These are phyloP conservation scores for Paramarasmius palmivorus DNA, from an alignment of 1,284 basidiomycete genomes.

Conservation along the genomic window DNA sequence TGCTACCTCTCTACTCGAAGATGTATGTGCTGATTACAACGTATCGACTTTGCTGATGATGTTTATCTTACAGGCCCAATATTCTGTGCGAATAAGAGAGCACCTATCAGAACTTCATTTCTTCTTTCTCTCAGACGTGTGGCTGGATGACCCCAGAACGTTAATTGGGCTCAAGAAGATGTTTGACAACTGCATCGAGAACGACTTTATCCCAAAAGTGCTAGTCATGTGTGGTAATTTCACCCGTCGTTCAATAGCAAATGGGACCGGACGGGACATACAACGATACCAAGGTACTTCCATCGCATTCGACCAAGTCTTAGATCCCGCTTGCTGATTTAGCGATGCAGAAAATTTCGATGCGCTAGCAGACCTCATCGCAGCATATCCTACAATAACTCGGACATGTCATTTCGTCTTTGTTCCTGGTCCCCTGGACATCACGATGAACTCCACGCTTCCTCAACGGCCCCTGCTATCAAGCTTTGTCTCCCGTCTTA, in stretches of 20 bases:
- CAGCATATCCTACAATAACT: slow-evolving; percentile 76
- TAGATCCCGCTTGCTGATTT: not conserved
- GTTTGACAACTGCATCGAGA: slow-evolving; percentile 91
- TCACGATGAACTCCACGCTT: slow-evolving; percentile 74
- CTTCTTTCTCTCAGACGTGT: slow-evolving; percentile 93
- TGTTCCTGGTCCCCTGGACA: slow-evolving; percentile 91
- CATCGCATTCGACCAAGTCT: not conserved
- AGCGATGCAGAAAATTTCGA: slow-evolving; percentile 76
- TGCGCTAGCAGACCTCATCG: slow-evolving; percentile 81
- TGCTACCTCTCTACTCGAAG: slow-evolving; percentile 88
- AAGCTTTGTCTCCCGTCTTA: slow-evolving; percentile 69
- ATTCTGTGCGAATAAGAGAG: slow-evolving; percentile 58
- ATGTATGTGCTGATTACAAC: slow-evolving; percentile 71
- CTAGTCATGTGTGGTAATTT: slow-evolving; percentile 97
- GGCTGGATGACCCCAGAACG: slow-evolving; percentile 89
- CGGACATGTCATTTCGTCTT: slow-evolving; percentile 88
- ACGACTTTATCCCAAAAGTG: slow-evolving; percentile 81
- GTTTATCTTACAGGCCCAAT: slow-evolving; percentile 48
- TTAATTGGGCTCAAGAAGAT: slow-evolving; percentile 79
- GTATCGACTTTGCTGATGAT: too few species aligned
- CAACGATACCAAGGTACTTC: slow-evolving; percentile 79
- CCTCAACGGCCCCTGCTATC: slow-evolving; percentile 82
- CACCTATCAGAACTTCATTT: slow-evolving; percentile 82
- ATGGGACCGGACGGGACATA: slow-evolving; percentile 78
- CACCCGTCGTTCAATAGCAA: slow-evolving; percentile 76